These are phyloP conservation scores for Colletotrichum sansevieriae DNA, from an alignment of 2,329 filamentous ascomycete species.

Conservation along the genomic window DNA sequence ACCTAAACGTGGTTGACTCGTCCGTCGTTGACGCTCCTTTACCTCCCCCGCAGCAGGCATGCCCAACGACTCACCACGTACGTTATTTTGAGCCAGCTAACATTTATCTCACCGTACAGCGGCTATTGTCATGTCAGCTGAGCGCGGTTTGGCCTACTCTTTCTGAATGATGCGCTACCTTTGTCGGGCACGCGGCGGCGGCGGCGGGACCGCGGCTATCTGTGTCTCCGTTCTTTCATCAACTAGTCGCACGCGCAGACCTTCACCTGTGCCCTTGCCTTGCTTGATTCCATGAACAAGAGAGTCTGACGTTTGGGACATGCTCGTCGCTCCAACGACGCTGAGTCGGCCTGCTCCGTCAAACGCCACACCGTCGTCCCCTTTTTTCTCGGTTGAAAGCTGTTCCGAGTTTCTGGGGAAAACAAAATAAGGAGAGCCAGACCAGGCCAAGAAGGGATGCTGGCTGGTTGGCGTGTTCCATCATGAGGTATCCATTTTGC, in stretches of 20 bases:
- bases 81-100: not conserved
- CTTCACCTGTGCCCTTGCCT: constrained; percentile 16
- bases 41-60: not conserved
- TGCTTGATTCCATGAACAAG: constrained; percentile 2
- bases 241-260: constrained; percentile 19
- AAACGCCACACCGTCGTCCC: constrained; percentile 27
- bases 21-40: constrained; percentile 23
- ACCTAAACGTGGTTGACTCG: constrained; percentile 33
- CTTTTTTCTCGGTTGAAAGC: constrained; percentile 5
- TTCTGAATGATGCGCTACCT: constrained; percentile 17
- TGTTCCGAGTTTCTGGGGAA: constrained; percentile 11
- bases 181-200: constrained; percentile 17
- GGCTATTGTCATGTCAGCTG: constrained; percentile 29
- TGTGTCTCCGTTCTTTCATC: constrained; percentile 24
- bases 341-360: constrained; percentile 23
- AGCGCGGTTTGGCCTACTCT: constrained; percentile 11
- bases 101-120: constrained; percentile 11
- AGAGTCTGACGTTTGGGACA: constrained; percentile 30
- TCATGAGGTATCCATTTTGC: constrained; percentile 35
- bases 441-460: constrained; percentile 22
- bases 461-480: constrained; percentile 33
- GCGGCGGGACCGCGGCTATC: constrained; percentile 3
- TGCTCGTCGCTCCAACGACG: constrained; percentile 31
- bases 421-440: constrained; percentile 24
- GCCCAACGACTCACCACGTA: constrained; percentile 12